Base-by-base conservation (phyloP, 129 eudicot species). In the Smallanthus sonchifolius region DNA sequence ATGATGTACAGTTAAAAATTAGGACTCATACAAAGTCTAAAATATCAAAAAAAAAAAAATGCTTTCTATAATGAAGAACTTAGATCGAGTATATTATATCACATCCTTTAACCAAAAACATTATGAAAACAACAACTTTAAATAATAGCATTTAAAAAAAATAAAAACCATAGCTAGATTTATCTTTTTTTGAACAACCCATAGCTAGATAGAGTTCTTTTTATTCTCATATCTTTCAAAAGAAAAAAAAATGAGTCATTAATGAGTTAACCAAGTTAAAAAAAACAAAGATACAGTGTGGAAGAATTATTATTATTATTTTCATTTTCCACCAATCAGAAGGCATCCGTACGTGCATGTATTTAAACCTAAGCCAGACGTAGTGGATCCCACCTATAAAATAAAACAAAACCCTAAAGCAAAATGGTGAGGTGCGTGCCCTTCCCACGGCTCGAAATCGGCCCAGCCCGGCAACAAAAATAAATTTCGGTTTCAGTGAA, bases 401-500 rank as follows among this genome's bases (percentile, higher is more conserved):
- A 0, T 44, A 69, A 78, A 78, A 35, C 20, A 48, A 77, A 79
- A 64, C 74, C 78, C 74, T 64, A 79, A 42, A 52, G 62, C 59
- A 62, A 49, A 47, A 51, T 40, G 72, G 73, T 55, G 81, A 65
- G 77, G 57, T 78, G 72, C 49, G 80, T 75, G 79, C 79, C 72
- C 66, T 48, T 75, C 79, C 56, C 80, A 66, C 69, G 64, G 83
- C 78, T 72, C 78, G 73, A 79, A 72, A 79, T 32, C 74, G 69
- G 74, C 73, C 83, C 78, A 72, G 42, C 83, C 83, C 78, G 78
- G 83, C 74, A 79, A 72, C 78, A 51, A 72, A 72, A 40, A 65
- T 54, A 79, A 65, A 72, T 79, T 72, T 79, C 78, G 83, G 83
- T 72, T 79, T 79, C 83, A 72, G 83, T 79, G 83, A 79, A 79